These are phyloP conservation scores for Fusarium penzigii DNA, from an alignment of 2,329 filamentous ascomycete species.

Conservation along the genomic window DNA sequence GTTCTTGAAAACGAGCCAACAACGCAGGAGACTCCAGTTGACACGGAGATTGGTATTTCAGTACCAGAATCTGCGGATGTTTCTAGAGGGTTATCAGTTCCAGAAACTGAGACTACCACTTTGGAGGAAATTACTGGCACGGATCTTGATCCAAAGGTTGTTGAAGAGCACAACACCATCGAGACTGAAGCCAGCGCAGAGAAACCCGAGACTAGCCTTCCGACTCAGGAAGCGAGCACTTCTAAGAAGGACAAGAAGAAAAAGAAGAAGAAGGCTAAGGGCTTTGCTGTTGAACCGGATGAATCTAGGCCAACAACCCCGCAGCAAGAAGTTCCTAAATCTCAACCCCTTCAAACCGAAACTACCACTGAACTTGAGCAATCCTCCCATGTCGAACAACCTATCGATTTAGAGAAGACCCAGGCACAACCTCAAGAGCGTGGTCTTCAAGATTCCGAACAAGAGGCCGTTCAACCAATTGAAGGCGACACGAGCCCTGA, in stretches of 20 bases:
- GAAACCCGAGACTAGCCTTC: not conserved
- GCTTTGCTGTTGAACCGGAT: not conserved
- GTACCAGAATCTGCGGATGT: no score
- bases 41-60: no score
- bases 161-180: not conserved
- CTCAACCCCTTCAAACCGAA: not conserved
- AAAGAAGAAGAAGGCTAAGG: not conserved
- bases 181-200: not conserved
- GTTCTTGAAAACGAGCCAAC: not conserved
- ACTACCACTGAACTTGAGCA: not conserved
- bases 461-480: not conserved
- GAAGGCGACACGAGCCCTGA: not conserved
- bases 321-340: not conserved
- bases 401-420: not conserved
- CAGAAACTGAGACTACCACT: no score
- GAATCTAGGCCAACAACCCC: not conserved
- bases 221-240: not conserved
- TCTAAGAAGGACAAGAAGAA: conserved; percentile 7
- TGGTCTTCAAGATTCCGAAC: not conserved
- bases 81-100: no score
- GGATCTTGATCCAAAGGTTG: not conserved
- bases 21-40: no score
- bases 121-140: not conserved
- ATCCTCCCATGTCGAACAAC: not conserved
- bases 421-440: not conserved